phyloP scores from a whole-genome alignment of 192 early-diverging fungal species.

The Backusella macrospora region DNA sequence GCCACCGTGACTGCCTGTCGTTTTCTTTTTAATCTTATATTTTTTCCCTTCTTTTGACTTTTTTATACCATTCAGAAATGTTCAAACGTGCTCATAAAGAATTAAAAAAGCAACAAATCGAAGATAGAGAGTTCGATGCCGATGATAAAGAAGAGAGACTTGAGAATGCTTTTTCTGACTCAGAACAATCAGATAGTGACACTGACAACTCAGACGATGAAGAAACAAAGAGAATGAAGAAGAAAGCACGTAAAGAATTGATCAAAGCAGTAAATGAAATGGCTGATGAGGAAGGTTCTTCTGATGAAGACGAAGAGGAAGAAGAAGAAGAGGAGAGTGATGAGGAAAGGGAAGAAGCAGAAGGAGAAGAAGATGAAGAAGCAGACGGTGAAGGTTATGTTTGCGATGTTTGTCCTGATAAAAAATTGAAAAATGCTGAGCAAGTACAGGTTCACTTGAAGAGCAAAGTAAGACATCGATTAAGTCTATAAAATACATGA shows the following conservation, averaged over 20 bases:
- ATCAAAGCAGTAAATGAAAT: constrained; percentile 8
- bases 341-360: background rate
- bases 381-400: constrained; percentile 21
- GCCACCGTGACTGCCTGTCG: constrained; percentile 26
- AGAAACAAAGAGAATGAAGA: background rate
- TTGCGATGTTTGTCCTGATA: constrained; percentile 35
- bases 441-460: constrained; percentile 37
- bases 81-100: constrained; percentile 41
- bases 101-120: constrained; percentile 38
- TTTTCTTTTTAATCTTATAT: background rate
- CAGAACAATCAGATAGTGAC: constrained; percentile 18
- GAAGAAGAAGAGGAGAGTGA: constrained; percentile 2
- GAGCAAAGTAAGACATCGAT: constrained; percentile 20
- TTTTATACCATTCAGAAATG: constrained; percentile 14
- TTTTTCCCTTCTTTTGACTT: constrained; percentile 14
- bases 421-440: constrained; percentile 22
- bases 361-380: constrained; percentile 20
- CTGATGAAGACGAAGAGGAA: constrained; percentile 25
- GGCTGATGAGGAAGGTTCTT: background rate
- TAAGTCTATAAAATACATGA: no score
- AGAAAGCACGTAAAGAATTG: constrained; percentile 3
- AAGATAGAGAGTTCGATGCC: constrained; percentile 22
- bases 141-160: constrained; percentile 32
- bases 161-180: constrained; percentile 33
- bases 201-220: constrained; percentile 25